Conservation (phyloP, 2,329 filamentous ascomycete species). For the Ascochyta lentis region DNA sequence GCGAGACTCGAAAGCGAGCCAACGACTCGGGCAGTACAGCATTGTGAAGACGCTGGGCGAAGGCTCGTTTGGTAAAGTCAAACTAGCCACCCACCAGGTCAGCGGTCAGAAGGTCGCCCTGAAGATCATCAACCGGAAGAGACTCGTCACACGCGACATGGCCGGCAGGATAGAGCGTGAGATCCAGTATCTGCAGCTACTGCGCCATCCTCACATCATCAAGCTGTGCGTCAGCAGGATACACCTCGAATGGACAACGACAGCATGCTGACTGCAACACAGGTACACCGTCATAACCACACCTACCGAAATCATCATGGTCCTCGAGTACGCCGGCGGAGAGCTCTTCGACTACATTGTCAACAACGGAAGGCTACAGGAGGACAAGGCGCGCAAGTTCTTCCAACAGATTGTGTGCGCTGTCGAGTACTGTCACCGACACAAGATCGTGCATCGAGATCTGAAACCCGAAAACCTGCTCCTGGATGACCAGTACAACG, state of each 20-base stretch:
- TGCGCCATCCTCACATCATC: constrained; percentile 98
- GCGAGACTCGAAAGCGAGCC: constrained; percentile 69
- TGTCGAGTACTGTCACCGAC: constrained; percentile 97
- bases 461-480: constrained; percentile 96
- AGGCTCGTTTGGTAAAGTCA: constrained; percentile 98
- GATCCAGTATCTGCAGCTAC: constrained; percentile 95
- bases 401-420: constrained; percentile 99
- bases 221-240: constrained; percentile 75
- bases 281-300: constrained; percentile 98
- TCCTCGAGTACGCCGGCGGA: constrained; percentile 94
- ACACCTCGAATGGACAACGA: background rate
- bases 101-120: constrained; percentile 95
- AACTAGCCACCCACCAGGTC: constrained; percentile 89
- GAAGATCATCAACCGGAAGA: constrained; percentile 96
- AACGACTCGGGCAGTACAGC: constrained; percentile 90
- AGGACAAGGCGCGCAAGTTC: constrained; percentile 92
- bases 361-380: constrained; percentile 87
- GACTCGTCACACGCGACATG: constrained; percentile 97
- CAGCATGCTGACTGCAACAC: constrained; percentile 15
- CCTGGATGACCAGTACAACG: constrained; percentile 92
- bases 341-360: constrained; percentile 99
- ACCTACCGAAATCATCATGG: constrained; percentile 95
- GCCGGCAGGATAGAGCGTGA: constrained; percentile 95
- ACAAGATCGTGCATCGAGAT: constrained; percentile 98
- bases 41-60: constrained; percentile 91